Evolutionary conservation across 2,329 filamentous ascomycete genomes (phyloP), one percentile per base, ranked within the genome.

Genomic region (Ophiognomonia clavigignenti-juglandacearum): DNA sequence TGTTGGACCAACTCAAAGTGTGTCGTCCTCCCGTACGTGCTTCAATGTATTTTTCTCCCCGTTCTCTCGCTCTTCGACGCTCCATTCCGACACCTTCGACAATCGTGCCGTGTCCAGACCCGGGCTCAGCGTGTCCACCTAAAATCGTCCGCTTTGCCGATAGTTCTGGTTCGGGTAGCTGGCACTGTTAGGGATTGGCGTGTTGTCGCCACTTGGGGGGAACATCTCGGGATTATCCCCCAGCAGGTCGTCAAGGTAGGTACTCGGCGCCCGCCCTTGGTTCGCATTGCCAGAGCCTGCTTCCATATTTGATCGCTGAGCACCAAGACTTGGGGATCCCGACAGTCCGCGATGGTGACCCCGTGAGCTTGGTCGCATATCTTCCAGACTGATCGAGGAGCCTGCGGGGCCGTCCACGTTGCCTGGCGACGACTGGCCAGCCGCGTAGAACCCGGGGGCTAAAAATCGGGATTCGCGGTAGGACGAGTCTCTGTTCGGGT

Each of bases 361-460:
- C 16, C 70, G 72, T 18, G 79, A 77, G 31, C 82, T 79, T 1
- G 81, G 75, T 10, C 77, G 74, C 47, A 85, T 66, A 55, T 80
- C 84, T 20, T 78, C 75, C 61, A 85, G 61, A 54, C 75, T 80
- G 54, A 84, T 82, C 13, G 77, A 74, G 37, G 65, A 68, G 47
- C 74, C 70, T 54, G 69, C 69, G 43, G 68, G 67, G 11, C 65
- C 71, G 46, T 62, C 63, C 65, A 36, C 73, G 67, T 38, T 72
- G 72, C 51, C 72, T 72, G 19, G 85, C 79, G 76, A 72, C 10
- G 74, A 75, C 26, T 74, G 75, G 4, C 85, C 82, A 5, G 88
- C 78, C 26, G 89, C 85, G 61, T 97, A 97, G 69, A 95, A 96
- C 1, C 92, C 92, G 3, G 92, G 85, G 14, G 92, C 92, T 18